Evolutionary conservation across 73 alveolate genomes (phyloP), one percentile per base, ranked within the genome.

Genomic region (Halteria grandinella): DNA sequence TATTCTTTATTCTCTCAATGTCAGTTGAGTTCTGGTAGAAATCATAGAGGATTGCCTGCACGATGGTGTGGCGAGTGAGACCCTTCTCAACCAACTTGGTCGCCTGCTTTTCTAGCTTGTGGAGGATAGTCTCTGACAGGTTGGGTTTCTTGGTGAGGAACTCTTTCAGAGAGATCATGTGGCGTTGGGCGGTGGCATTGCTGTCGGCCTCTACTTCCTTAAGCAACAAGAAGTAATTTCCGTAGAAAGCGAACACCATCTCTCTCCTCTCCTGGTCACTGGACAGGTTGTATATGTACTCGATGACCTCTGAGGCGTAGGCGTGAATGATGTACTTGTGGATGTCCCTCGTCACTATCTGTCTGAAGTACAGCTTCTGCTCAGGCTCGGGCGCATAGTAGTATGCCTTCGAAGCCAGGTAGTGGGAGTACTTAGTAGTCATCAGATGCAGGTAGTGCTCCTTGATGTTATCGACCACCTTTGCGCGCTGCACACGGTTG

Each of bases 41-140:
- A 63, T 92, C 94, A 48, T 80, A 77, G 27, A 92, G 62, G 64
- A 92, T 85, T 7, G 91, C 92, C 69, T 92, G 91, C 47, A 89
- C 93, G 32, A 92, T 92, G 58, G 94, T 86, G 77, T 92, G 91
- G 75, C 94, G 89, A 45, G 81, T 85, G 24, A 92, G 62, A 33
- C 93, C 88, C 79, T 88, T 83, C 78, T 92, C 96, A 23, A 92
- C 79, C 53, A 89, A 86, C 63, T 89, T 92, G 47, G 62, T 84
- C 25, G 86, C 80, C 60, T 79, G 87, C 25, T 55, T 50, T 58
- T 92, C 94, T 33, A 92, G 40, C 39, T 85, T 81, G n/a, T 72
- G 62, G n/a, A 60, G 29, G 23, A 89, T 74, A 51, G 53, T 78
- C 23, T 89, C 94, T n/a, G 40, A 54, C 55, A 89, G 86, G 11